Evolutionary conservation across 2,329 filamentous ascomycete genomes (phyloP), one percentile per base, ranked within the genome.

Genomic region (Epichloe sibirici): DNA sequence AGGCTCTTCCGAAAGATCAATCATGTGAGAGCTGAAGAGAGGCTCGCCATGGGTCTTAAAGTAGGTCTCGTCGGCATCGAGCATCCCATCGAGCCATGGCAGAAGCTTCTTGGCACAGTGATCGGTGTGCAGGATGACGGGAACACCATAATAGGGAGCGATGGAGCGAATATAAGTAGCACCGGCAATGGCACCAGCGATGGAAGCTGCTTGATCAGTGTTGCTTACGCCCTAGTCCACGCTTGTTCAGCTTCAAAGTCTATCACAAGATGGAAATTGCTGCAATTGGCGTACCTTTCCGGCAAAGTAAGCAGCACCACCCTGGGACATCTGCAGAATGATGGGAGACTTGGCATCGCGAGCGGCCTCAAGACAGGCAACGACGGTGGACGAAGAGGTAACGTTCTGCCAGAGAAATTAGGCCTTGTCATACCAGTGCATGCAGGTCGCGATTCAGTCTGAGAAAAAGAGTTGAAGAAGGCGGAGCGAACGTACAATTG

Each of bases 91-190:
- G 69, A 97, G 78, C 91, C 91, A 97, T 57, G 93, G 93, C 53
- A 97, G 84, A 55, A 97, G 88, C 85, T 97, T 97, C 87, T 97
- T 97, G 69, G 93, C 91, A 75, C 91, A 95, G 79, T 97, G 93
- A 72, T 98, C 93, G 69, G 91, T 94, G 82, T 96, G 90, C 55
- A 97, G 83, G 64, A 97, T 78, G 62, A 95, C 89, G 65, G 91
- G 91, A 60, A 97, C 76, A 62, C 85, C 89, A 74, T 98, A 98
- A 62, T 80, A 63, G 56, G 91, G 88, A 50, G 93, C 89, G 64
- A 97, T 75, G 61, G 86, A 77, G 67, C 90, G 88, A 75, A 96
- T 89, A 78, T 88, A 97, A 77, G 95, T 88, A 62, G 93, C 93
- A 63, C 81, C 90, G 58, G 93, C 90, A 59, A 97, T 74, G 69